Percentiles rank a stretch among this genome's conserved stretches.
phyloP scores from a whole-genome alignment of 331 rosid genomes.

The Malus hybrid region DNA sequence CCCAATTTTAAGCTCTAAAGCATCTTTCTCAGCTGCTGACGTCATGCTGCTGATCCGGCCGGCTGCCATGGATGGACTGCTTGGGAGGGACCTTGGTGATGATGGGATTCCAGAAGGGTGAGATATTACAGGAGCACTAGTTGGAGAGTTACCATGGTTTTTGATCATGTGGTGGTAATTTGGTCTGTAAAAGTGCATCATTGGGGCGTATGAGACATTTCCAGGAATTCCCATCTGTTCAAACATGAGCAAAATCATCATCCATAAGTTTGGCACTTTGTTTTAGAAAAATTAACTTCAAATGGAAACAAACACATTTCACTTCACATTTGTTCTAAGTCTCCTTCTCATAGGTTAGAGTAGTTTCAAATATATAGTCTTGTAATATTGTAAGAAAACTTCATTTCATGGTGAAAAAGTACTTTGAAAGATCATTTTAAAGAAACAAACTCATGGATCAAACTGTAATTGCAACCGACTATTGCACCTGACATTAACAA shows the following conservation, averaged over 20 bases:
- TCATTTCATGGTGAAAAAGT: too few relatives aligned
- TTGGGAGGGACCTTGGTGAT: slow-evolving; percentile 22
- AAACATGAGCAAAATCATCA: not conserved
- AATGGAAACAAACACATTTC: not conserved
- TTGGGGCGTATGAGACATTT: slow-evolving; percentile 3
- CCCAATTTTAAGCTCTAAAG: slow-evolving; percentile 35
- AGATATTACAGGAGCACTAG: not conserved
- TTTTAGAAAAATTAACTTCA: not conserved
- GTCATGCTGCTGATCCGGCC: not conserved
- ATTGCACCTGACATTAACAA: too few relatives aligned
- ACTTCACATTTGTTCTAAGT: too few relatives aligned
- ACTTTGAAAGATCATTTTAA: too few relatives aligned
- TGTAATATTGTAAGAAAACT: too few relatives aligned
- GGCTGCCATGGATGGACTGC: not conserved
- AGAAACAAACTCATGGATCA: too few relatives aligned
- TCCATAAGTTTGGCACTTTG: not conserved
- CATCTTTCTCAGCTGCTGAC: slow-evolving; percentile 12
- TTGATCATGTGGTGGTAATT: not conserved
- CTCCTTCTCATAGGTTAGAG: too few relatives aligned
- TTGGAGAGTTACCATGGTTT: slow-evolving; percentile 1
- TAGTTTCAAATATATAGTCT: too few relatives aligned
- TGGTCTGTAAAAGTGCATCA: slow-evolving; percentile 10
- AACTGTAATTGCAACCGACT: too few relatives aligned
- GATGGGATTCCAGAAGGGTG: slow-evolving; percentile 43
- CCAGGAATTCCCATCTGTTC: slow-evolving; percentile 23